Percentiles rank a stretch among this genome's conserved stretches.
phyloP scores from a whole-genome alignment of 2,329 filamentous ascomycete genomes.

The Curvularia verruculosa region DNA sequence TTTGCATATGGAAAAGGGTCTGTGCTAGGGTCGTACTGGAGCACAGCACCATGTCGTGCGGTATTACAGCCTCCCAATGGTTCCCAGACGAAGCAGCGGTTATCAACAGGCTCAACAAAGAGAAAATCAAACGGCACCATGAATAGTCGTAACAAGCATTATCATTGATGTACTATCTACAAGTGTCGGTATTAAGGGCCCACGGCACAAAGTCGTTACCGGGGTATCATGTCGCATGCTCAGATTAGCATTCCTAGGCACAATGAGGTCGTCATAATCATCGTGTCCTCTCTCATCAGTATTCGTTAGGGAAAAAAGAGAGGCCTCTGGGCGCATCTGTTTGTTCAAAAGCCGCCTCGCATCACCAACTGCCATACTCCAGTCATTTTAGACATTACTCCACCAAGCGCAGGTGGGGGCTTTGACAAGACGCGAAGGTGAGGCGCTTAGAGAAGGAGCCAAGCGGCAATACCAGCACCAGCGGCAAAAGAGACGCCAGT shows the following conservation, averaged over 20 bases:
- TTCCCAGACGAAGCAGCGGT: background rate
- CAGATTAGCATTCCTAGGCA: constrained; percentile 25
- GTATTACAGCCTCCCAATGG: background rate
- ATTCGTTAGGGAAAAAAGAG: constrained; percentile 24
- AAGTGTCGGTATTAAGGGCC: constrained; percentile 18
- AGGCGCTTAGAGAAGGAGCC: constrained; percentile 47
- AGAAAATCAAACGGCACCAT: background rate
- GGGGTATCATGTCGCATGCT: constrained; percentile 45
- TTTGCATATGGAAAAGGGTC: too few relatives aligned
- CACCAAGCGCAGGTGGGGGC: constrained; percentile 26
- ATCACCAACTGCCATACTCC: constrained; percentile 14
- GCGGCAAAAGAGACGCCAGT: constrained; percentile 48
- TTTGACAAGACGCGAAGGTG: constrained; percentile 19
- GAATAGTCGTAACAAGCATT: constrained; percentile 22
- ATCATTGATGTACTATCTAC: constrained; percentile 37
- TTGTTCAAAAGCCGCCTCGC: constrained; percentile 33
- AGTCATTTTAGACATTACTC: constrained; percentile 46
- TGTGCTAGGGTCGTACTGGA: background rate
- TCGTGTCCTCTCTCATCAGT: constrained; percentile 29
- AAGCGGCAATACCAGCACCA: constrained; percentile 45
- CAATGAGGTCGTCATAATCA: constrained; percentile 30
- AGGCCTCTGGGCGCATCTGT: constrained; percentile 22
- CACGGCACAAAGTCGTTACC: constrained; percentile 22
- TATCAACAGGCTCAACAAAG: background rate
- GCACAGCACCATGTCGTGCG: background rate